Evolutionary conservation across 2,329 filamentous ascomycete genomes (phyloP).

Genomic region (Hymenoscyphus scutula): DNA sequence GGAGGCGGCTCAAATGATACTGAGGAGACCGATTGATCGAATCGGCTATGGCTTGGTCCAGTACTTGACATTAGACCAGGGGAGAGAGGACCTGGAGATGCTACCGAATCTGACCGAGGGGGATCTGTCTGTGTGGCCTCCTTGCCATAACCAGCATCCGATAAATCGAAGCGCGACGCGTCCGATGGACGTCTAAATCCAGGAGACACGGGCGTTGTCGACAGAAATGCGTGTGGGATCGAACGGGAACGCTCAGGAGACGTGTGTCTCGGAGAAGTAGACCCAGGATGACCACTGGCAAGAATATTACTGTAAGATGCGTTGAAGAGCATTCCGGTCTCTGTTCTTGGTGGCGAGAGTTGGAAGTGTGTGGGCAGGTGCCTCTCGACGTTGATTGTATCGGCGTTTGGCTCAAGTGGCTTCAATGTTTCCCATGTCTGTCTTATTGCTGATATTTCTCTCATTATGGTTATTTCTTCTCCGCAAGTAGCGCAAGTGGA

Average conservation of each 20-base stretch:
- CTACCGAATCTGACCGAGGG: constrained; percentile 6
- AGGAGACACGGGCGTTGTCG: constrained; percentile 25
- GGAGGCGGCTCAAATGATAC: constrained; percentile 25
- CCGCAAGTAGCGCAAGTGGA: constrained; percentile 39
- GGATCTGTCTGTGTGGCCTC: constrained; percentile 11
- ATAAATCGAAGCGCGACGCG: constrained; percentile 19
- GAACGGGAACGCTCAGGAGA: constrained; percentile 22
- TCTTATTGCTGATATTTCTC: constrained; percentile 39
- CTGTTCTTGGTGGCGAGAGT: constrained; percentile 35
- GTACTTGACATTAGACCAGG: constrained; percentile 14
- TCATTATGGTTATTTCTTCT: constrained; percentile 37
- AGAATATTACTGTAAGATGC: constrained; percentile 22
- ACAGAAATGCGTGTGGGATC: constrained; percentile 17
- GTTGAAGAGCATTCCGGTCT: constrained; percentile 24
- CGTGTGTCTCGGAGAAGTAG: constrained; percentile 16
- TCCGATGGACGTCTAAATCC: constrained; percentile 19
- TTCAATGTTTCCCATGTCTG: constrained; percentile 40
- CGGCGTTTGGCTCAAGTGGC: constrained; percentile 39
- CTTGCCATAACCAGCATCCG: constrained; percentile 21
- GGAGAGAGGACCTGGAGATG: constrained; percentile 19
- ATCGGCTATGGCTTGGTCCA: constrained; percentile 14
- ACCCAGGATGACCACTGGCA: constrained; percentile 10
- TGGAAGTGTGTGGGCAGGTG: constrained; percentile 40
- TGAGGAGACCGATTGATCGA: constrained; percentile 19
- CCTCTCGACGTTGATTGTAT: constrained; percentile 40